phyloP scores from a whole-genome alignment of 768 basidiomycete species.

The Lactarius vividus region DNA sequence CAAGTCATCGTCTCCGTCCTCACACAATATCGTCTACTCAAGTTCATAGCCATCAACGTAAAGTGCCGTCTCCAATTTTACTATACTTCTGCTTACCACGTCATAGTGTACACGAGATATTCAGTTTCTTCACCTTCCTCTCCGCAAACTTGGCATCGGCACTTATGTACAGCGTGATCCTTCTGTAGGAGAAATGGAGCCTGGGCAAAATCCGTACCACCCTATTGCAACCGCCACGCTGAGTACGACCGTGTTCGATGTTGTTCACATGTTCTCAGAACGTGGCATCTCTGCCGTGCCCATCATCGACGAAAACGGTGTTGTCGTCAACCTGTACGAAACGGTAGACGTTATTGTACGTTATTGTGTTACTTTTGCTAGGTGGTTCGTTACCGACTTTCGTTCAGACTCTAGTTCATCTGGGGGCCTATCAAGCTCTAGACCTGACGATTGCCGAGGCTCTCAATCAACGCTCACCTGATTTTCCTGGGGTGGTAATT shows the following conservation, averaged over 20 bases:
- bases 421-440: conserved; percentile 93
- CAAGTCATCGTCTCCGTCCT: conserved; percentile 95
- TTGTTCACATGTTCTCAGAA: conserved; percentile 98
- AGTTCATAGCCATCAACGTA: conserved; percentile 98
- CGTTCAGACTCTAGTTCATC: conserved; percentile 82
- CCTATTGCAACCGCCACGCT: conserved; percentile 92
- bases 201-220: conserved; percentile 69
- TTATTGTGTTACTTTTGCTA: conserved; percentile 28
- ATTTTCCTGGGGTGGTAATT: conserved; percentile 96
- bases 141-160: conserved; percentile 88
- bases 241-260: conserved; percentile 91
- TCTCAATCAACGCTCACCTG: conserved; percentile 84
- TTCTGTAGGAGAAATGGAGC: conserved; percentile 44
- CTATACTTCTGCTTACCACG: not conserved
- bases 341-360: conserved; percentile 97
- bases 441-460: conserved; percentile 94
- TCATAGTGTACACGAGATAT: conserved; percentile 82
- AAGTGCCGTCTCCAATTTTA: conserved; percentile 31
- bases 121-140: conserved; percentile 70
- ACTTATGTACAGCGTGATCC: conserved; percentile 71
- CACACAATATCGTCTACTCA: conserved; percentile 96
- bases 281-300: conserved; percentile 95
- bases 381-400: not conserved
- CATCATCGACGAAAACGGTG: conserved; percentile 87
- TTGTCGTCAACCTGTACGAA: conserved; percentile 95